Evolutionary conservation across 2,329 filamentous ascomycete genomes (phyloP).

Genomic region (Cladosporium sphaerospermum): DNA sequence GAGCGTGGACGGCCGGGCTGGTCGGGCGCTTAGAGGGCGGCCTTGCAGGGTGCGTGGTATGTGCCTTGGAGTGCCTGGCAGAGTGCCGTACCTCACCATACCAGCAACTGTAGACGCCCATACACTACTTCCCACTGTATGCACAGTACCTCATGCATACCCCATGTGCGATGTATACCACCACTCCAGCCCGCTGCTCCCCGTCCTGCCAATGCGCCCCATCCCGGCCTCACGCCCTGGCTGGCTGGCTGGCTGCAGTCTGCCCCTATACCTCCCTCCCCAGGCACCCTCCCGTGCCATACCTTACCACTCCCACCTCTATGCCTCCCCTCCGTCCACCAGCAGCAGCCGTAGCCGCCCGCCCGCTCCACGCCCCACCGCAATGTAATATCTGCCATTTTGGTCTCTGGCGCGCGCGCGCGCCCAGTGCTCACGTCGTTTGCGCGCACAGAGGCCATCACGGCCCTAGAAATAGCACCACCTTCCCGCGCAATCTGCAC

Average conservation of each 20-base stretch:
- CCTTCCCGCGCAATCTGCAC: conserved; percentile 9
- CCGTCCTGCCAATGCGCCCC: too few relatives aligned
- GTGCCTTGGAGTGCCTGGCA: too few relatives aligned
- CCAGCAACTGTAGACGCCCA: background rate
- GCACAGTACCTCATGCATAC: background rate
- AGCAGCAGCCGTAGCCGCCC: conserved; percentile 4
- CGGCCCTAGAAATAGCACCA: conserved; percentile 1
- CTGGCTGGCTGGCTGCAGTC: background rate
- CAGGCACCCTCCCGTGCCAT: background rate
- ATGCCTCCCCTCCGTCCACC: background rate
- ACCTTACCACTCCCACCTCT: background rate
- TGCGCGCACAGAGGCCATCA: background rate
- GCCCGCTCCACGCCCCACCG: conserved; percentile 6
- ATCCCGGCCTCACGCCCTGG: too few relatives aligned
- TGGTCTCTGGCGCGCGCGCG: background rate
- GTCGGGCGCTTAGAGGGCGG: too few relatives aligned
- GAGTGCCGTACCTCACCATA: too few relatives aligned
- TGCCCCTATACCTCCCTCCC: background rate
- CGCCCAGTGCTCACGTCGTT: background rate
- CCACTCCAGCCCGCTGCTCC: too few relatives aligned
- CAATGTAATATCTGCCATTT: conserved; percentile 12
- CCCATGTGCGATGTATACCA: too few relatives aligned
- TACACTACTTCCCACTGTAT: background rate
- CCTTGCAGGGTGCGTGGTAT: too few relatives aligned
- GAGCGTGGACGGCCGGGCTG: background rate